phyloP scores from a whole-genome alignment of 2,329 filamentous ascomycete species.

The Pseudocercospora pini-densiflorae region DNA sequence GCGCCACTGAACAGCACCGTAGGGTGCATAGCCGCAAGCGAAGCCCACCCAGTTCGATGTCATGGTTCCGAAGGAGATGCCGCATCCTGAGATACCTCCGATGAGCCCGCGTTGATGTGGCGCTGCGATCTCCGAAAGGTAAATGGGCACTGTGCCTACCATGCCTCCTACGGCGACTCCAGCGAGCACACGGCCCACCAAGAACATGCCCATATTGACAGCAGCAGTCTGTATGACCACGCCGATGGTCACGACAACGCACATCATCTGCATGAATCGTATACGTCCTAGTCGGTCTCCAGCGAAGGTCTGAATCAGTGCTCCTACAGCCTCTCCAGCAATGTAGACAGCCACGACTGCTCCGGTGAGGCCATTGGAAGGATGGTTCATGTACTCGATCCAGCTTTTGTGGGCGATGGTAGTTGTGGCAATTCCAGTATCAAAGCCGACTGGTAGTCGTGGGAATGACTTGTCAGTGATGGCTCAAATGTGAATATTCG shows the following conservation, averaged over 20 bases:
- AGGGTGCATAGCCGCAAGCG: conserved; percentile 58
- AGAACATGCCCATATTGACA: conserved; percentile 48
- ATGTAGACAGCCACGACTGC: conserved; percentile 63
- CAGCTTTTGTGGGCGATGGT: conserved; percentile 65
- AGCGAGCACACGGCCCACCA: conserved; percentile 37
- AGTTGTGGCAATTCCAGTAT: conserved; percentile 64
- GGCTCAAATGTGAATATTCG: not conserved
- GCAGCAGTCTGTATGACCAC: conserved; percentile 59
- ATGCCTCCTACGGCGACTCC: conserved; percentile 38
- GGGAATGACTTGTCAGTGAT: not conserved
- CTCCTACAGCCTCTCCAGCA: conserved; percentile 62
- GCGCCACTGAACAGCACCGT: conserved; percentile 60
- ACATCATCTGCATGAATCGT: conserved; percentile 49
- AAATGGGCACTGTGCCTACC: conserved; percentile 58
- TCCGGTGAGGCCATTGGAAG: conserved; percentile 60
- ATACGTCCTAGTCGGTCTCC: conserved; percentile 53
- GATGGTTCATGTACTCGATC: conserved; percentile 63
- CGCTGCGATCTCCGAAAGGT: conserved; percentile 60
- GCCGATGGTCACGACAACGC: conserved; percentile 60
- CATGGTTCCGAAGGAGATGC: conserved; percentile 62
- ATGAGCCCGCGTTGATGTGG: conserved; percentile 54
- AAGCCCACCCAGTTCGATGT: conserved; percentile 63
- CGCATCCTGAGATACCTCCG: conserved; percentile 55
- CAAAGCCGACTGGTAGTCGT: conserved; percentile 53
- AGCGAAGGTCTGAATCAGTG: conserved; percentile 55